Conservation (phyloP, 495 filamentous ascomycete species). For the Stereocaulon alpinum region DNA sequence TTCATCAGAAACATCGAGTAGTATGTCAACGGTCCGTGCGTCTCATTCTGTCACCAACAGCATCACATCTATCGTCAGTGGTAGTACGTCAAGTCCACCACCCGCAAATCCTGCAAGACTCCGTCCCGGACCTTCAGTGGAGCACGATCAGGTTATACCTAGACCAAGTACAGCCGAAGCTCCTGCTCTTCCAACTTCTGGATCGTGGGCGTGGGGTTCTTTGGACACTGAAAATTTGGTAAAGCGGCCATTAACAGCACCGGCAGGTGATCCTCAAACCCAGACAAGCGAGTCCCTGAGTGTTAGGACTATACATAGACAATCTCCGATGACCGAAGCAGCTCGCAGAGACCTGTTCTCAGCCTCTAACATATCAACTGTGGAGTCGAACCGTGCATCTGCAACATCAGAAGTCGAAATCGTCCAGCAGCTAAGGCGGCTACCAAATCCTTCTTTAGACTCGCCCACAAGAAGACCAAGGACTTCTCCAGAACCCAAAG, state of each 20-base stretch:
- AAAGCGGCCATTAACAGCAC: slow-evolving; percentile 11
- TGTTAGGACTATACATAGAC: not conserved
- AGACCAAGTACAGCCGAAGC: slow-evolving; percentile 8
- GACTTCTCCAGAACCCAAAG: slow-evolving; percentile 38
- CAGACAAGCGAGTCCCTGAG: not conserved
- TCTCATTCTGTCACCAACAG: slow-evolving; percentile 54
- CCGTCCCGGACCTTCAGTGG: not conserved
- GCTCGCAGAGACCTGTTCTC: not conserved
- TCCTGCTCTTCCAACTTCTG: not conserved
- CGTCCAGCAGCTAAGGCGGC: slow-evolving; percentile 5
- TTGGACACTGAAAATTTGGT: not conserved
- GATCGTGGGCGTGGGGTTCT: slow-evolving; percentile 4
- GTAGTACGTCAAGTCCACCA: slow-evolving; percentile 27
- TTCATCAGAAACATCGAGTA: slow-evolving; percentile 65
- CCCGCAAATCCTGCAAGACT: not conserved
- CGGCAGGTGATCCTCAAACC: not conserved
- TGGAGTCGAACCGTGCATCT: not conserved
- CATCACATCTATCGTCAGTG: slow-evolving; percentile 45
- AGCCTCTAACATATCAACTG: not conserved
- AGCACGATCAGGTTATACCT: not conserved
- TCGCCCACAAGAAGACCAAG: slow-evolving; percentile 15
- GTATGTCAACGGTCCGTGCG: slow-evolving; percentile 45
- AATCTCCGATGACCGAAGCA: not conserved
- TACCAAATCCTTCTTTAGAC: not conserved
- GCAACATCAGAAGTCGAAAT: not conserved